These are phyloP conservation scores for Bolboschoenoplectus hybrid DNA, from an alignment of 202 grass and related monocot genomes.

Conservation along the genomic window DNA sequence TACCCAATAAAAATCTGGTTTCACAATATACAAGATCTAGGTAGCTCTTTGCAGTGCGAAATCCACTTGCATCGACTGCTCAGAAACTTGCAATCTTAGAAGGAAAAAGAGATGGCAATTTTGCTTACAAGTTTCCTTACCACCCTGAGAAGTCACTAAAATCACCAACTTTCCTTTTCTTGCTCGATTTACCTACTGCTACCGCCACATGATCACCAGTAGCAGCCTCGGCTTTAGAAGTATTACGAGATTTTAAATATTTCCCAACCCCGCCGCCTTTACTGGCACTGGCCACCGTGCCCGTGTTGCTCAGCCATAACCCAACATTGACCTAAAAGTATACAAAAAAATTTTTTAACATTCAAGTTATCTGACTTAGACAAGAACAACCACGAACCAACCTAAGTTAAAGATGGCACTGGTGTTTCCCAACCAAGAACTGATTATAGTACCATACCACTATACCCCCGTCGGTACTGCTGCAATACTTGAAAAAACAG, in stretches of 20 bases:
- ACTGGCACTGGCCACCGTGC: conserved; percentile 56
- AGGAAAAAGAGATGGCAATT: background rate
- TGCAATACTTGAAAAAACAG: conserved; percentile 28
- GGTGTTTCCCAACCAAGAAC: background rate
- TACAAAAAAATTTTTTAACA: conserved; percentile 15
- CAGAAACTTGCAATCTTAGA: background rate
- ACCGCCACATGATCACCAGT: conserved; percentile 34
- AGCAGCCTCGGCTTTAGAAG: conserved; percentile 44
- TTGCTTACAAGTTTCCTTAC: conserved; percentile 42
- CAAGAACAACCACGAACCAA: conserved; percentile 13
- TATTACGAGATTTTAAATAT: conserved; percentile 71
- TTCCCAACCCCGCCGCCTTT: conserved; percentile 73
- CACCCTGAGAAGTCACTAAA: conserved; percentile 92
- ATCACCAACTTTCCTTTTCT: conserved; percentile 85
- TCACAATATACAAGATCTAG: background rate
- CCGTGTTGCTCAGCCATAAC: conserved; percentile 85
- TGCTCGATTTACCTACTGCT: conserved; percentile 55
- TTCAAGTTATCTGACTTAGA: conserved; percentile 8
- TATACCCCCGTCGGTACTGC: background rate
- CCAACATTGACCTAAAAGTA: conserved; percentile 85
- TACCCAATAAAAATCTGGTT: background rate
- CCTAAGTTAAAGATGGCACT: conserved; percentile 11
- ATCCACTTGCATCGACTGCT: background rate
- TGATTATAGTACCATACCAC: background rate
- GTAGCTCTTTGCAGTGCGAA: background rate